These are phyloP conservation scores for Jatropha curcas DNA, from an alignment of 345 rosid species.

Conservation along the genomic window DNA sequence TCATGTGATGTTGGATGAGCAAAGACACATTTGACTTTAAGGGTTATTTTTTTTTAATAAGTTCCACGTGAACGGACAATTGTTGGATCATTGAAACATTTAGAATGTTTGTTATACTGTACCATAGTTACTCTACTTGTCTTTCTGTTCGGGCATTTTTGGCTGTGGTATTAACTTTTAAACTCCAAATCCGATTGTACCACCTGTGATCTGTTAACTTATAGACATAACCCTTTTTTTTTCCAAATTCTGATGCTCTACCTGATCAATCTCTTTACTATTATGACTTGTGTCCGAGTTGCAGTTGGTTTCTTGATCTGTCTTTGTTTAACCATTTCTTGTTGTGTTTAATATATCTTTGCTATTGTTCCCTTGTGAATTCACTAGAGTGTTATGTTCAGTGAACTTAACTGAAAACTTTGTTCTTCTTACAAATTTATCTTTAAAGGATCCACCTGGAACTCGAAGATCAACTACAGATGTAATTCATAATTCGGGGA, in stretches of 20 bases:
- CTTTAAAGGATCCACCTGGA: constrained; percentile 33
- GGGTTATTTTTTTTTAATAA: too few species aligned
- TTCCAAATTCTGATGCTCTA: neutral
- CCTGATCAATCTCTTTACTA: neutral
- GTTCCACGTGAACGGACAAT: too few species aligned
- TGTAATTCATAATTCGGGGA: constrained; percentile 29
- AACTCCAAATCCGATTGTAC: too few species aligned
- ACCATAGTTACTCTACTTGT: too few species aligned
- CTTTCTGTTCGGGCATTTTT: too few species aligned
- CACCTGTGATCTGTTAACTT: too few species aligned
- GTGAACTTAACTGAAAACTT: constrained; percentile 13
- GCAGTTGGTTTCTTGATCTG: neutral
- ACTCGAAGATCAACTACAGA: constrained; percentile 30
- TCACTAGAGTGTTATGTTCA: neutral
- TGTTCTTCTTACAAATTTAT: constrained; percentile 27
- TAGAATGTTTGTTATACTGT: too few species aligned
- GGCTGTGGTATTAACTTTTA: too few species aligned
- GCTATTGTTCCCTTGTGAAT: neutral
- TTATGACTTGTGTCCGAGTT: neutral
- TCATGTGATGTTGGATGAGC: too few species aligned
- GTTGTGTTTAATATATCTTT: neutral
- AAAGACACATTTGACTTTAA: too few species aligned
- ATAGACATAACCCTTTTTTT: too few species aligned
- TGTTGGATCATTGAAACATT: too few species aligned
- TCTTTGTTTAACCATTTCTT: neutral